phyloP scores from a whole-genome alignment of 495 filamentous ascomycete species.

The Rhizodiscina lignyota region DNA sequence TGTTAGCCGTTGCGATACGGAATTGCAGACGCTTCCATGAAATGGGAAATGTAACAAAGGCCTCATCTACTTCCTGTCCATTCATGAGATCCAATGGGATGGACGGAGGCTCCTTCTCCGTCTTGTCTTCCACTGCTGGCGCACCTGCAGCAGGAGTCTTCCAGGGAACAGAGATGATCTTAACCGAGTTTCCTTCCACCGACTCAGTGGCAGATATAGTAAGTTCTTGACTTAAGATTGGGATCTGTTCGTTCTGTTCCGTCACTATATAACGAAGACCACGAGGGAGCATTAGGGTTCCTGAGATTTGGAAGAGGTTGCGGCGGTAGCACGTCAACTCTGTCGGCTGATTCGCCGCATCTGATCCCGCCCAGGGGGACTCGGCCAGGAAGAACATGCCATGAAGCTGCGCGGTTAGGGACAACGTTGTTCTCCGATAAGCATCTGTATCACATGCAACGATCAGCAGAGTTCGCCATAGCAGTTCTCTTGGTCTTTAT shows the following conservation, averaged over 20 bases:
- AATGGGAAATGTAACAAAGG: conserved; percentile 67
- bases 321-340: conserved; percentile 86
- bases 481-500: no score
- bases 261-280: conserved; percentile 56
- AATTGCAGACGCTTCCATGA: conserved; percentile 88
- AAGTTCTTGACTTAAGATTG: conserved; percentile 57
- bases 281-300: conserved; percentile 60
- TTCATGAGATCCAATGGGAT: conserved; percentile 45
- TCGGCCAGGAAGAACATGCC: conserved; percentile 95
- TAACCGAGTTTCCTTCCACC: conserved; percentile 72
- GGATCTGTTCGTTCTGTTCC: conserved; percentile 59
- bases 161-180: conserved; percentile 89
- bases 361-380: conserved; percentile 50
- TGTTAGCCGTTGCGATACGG: conserved; percentile 79
- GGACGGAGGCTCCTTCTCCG: conserved; percentile 47
- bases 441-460: no score
- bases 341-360: conserved; percentile 43
- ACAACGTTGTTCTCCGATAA: conserved; percentile 37
- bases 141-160: conserved; percentile 52
- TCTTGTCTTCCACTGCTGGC: conserved; percentile 39
- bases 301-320: conserved; percentile 80
- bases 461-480: no score
- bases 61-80: conserved; percentile 54
- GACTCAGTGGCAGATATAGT: conserved; percentile 78
- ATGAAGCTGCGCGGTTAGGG: conserved; percentile 68